phyloP scores from a whole-genome alignment of 1,284 basidiomycete genomes.

The Fomitopsis pinicola region DNA sequence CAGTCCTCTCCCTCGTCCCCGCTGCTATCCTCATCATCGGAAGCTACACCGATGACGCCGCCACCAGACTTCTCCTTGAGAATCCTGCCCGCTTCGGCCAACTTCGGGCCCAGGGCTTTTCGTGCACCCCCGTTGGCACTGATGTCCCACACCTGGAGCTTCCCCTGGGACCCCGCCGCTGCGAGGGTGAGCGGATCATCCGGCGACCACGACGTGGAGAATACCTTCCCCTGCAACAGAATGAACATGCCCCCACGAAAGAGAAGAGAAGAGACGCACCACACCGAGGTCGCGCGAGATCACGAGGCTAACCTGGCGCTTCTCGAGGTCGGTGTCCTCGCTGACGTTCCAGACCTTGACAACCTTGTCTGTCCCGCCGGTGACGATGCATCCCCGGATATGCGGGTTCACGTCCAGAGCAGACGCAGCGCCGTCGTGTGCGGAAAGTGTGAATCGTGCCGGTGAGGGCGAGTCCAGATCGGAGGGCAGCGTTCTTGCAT shows the following conservation, averaged over 20 bases:
- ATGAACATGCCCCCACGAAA: not conserved
- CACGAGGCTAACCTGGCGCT: slow-evolving; percentile 83
- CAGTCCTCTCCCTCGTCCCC: slow-evolving; percentile 33
- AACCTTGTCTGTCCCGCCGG: slow-evolving; percentile 90
- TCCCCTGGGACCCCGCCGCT: slow-evolving; percentile 90
- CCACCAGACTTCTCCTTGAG: slow-evolving; percentile 63
- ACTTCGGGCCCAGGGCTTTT: slow-evolving; percentile 73
- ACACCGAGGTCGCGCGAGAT: slow-evolving; percentile 91
- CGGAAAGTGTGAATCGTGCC: slow-evolving; percentile 85
- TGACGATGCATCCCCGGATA: slow-evolving; percentile 87
- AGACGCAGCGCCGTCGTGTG: slow-evolving; percentile 94
- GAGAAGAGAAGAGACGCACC: slow-evolving; percentile 44
- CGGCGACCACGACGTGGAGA: slow-evolving; percentile 87
- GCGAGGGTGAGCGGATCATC: slow-evolving; percentile 94
- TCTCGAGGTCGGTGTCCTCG: slow-evolving; percentile 59
- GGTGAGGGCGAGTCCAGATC: slow-evolving; percentile 56
- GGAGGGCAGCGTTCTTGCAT: slow-evolving; percentile 79
- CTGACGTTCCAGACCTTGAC: slow-evolving; percentile 95
- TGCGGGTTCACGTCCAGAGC: slow-evolving; percentile 90
- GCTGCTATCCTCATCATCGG: slow-evolving; percentile 67
- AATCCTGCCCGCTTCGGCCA: slow-evolving; percentile 64
- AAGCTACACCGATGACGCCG: slow-evolving; percentile 66
- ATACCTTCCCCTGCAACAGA: slow-evolving; percentile 84
- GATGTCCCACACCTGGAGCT: slow-evolving; percentile 93
- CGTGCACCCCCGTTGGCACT: slow-evolving; percentile 74